Conservation (phyloP, 164 flowering plant species). For the Cinnamomum micranthum region DNA sequence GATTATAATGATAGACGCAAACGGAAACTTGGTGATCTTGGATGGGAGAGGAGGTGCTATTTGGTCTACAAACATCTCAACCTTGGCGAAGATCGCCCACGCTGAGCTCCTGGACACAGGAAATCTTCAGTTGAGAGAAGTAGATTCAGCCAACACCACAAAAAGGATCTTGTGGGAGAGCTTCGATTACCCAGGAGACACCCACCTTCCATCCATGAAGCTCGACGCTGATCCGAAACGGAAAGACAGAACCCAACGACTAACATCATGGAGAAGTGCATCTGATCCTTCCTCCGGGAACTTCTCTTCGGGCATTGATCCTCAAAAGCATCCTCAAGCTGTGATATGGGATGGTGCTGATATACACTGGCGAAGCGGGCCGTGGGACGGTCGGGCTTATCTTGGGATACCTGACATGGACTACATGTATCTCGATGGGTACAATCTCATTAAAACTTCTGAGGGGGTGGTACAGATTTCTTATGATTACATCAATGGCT, state of each 20-base stretch:
- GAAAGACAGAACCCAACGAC: slow-evolving; percentile 3
- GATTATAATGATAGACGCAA: slow-evolving; percentile 15
- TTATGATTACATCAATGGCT: neutral
- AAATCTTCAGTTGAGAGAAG: slow-evolving; percentile 30
- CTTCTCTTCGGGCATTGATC: neutral
- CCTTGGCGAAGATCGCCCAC: neutral
- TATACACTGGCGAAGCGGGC: neutral
- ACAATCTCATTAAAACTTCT: neutral
- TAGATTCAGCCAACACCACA: neutral
- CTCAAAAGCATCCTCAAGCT: neutral
- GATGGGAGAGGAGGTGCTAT: neutral
- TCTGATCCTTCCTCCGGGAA: neutral
- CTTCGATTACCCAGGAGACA: slow-evolving; percentile 18
- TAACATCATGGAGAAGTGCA: slow-evolving; percentile 6
- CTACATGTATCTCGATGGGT: neutral
- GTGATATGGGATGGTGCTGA: neutral
- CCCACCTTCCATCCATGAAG: slow-evolving; percentile 29
- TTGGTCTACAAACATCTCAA: neutral
- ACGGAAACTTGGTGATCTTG: slow-evolving; percentile 24
- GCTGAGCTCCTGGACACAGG: slow-evolving; percentile 39
- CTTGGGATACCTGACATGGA: neutral
- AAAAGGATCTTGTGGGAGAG: neutral
- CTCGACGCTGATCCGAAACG: slow-evolving; percentile 14
- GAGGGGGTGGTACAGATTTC: neutral
- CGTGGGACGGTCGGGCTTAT: neutral